A percentile compares a stretch with the other conserved stretches of the same genome.
Evolutionary conservation across 441 rosid species (phyloP).

Genomic region (Populus tomentosa): DNA sequence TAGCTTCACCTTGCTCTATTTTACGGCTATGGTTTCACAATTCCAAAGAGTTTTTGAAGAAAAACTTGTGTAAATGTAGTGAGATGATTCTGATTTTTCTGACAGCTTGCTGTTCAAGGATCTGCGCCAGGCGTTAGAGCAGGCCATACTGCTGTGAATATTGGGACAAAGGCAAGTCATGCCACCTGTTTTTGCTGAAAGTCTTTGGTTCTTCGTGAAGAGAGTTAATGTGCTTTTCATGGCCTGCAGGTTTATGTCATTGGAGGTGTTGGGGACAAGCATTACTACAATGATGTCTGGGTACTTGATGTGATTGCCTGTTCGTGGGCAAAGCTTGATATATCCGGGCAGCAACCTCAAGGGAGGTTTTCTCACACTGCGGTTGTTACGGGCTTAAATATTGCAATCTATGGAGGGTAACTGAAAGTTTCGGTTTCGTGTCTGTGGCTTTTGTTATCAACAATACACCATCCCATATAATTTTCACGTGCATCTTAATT

Average conservation of each 20-base stretch:
- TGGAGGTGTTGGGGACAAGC: conserved; percentile 74
- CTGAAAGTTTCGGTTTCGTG: background rate
- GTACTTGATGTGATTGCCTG: conserved; percentile 38
- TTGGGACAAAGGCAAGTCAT: conserved; percentile 51
- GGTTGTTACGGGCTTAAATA: conserved; percentile 36
- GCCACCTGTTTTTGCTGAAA: background rate
- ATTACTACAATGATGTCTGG: conserved; percentile 71
- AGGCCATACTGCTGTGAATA: conserved; percentile 60
- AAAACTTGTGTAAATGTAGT: background rate
- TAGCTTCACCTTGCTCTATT: conserved; percentile 1
- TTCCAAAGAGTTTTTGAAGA: background rate
- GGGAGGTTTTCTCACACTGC: conserved; percentile 82
- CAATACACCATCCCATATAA: background rate
- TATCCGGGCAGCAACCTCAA: conserved; percentile 58
- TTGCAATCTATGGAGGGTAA: conserved; percentile 70
- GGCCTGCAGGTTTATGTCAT: conserved; percentile 50
- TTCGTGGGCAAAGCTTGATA: conserved; percentile 48
- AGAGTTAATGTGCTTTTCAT: background rate
- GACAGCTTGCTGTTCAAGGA: conserved; percentile 52
- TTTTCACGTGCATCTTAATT: background rate
- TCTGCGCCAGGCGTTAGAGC: conserved; percentile 61
- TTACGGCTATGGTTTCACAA: background rate
- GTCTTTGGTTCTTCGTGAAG: background rate
- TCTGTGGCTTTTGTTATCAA: background rate
- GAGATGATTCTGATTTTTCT: conserved; percentile 2